These are phyloP conservation scores for Calonectria leucothoes DNA, from an alignment of 2,329 filamentous ascomycete species.

Conservation along the genomic window DNA sequence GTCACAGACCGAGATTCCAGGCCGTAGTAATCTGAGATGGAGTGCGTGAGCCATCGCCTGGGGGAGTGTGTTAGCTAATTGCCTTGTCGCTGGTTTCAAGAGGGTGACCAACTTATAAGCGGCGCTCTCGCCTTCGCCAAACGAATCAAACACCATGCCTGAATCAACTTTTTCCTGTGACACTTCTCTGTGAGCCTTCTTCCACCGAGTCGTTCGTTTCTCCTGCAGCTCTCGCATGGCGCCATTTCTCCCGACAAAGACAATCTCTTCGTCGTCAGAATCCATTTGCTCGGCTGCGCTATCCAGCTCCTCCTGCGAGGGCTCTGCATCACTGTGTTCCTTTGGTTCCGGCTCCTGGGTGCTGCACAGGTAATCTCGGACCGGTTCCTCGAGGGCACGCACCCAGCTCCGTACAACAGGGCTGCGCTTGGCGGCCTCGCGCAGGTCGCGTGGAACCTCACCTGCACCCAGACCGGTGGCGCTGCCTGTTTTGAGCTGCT, in stretches of 20 bases:
- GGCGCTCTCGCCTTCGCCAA: constrained; percentile 79
- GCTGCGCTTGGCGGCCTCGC: constrained; percentile 82
- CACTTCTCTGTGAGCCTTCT: constrained; percentile 62
- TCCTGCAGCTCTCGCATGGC: constrained; percentile 59
- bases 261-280: constrained; percentile 83
- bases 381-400: constrained; percentile 85
- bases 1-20: constrained; percentile 85
- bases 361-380: constrained; percentile 79
- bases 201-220: constrained; percentile 54
- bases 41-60: constrained; percentile 92
- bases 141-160: constrained; percentile 83
- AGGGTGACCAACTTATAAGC: constrained; percentile 78
- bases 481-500: constrained; percentile 55
- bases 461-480: constrained; percentile 59
- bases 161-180: constrained; percentile 69
- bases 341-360: constrained; percentile 51
- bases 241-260: constrained; percentile 82
- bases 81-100: not conserved
- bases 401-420: constrained; percentile 84
- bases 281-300: constrained; percentile 57
- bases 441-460: constrained; percentile 82
- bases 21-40: constrained; percentile 92
- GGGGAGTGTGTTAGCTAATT: constrained; percentile 11
- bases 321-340: constrained; percentile 23
- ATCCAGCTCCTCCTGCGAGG: constrained; percentile 35